phyloP scores from a whole-genome alignment of 192 early-diverging fungal genomes.

The Backusella macrospora region DNA sequence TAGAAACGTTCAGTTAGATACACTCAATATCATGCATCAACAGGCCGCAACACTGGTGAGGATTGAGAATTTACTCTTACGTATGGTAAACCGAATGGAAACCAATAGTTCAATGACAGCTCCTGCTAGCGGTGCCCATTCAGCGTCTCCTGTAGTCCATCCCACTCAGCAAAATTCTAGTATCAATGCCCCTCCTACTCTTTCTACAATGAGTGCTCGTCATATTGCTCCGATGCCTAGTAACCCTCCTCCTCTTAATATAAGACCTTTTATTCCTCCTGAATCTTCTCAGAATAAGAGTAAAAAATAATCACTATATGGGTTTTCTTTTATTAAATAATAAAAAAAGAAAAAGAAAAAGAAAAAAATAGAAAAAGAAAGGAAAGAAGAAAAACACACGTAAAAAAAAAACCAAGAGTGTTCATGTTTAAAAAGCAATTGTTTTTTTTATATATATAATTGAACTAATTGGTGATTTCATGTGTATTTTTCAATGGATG shows the following conservation, averaged over 20 bases:
- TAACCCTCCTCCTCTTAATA: slow-evolving; percentile 1
- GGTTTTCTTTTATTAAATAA: too few relatives aligned
- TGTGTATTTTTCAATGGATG: too few relatives aligned
- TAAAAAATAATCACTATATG: neutral
- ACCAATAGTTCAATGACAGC: neutral
- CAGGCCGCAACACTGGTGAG: neutral
- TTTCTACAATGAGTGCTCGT: neutral
- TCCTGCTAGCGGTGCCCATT: too few relatives aligned
- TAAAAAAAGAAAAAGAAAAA: too few relatives aligned
- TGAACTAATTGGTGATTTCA: too few relatives aligned
- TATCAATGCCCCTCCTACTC: too few relatives aligned
- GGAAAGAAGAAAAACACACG: too few relatives aligned
- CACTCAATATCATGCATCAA: neutral
- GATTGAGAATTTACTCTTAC: neutral
- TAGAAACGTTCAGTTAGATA: neutral
- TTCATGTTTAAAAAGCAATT: too few relatives aligned
- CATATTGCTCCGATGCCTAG: slow-evolving; percentile 3
- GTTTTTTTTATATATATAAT: too few relatives aligned
- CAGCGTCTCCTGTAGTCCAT: neutral
- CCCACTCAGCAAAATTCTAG: neutral
- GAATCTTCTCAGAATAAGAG: slow-evolving; percentile 1
- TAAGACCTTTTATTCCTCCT: neutral
- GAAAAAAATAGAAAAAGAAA: too few relatives aligned
- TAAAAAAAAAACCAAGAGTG: too few relatives aligned
- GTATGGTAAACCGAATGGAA: neutral